Evolutionary conservation across 306 rosid species (phyloP).

Genomic region (Cucurbita moschata): DNA sequence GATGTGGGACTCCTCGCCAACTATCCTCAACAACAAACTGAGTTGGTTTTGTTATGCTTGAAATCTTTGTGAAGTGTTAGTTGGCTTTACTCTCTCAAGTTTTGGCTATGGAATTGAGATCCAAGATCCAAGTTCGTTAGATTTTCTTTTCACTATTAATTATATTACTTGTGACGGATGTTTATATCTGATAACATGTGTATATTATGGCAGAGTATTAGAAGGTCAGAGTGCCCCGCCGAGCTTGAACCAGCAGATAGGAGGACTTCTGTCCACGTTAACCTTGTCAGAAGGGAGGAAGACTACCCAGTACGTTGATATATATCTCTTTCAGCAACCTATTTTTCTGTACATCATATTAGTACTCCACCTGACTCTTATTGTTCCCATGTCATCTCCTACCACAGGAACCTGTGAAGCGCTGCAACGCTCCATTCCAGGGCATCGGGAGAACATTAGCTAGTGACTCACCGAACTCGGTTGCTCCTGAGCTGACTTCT

Average conservation of each 20-base stretch:
- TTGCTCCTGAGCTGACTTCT: constrained; percentile 20
- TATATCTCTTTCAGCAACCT: neutral
- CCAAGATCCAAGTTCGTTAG: neutral
- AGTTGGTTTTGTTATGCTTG: neutral
- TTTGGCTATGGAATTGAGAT: neutral
- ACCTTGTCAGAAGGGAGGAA: constrained; percentile 49
- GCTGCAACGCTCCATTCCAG: constrained; percentile 31
- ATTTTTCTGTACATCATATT: neutral
- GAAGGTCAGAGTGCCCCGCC: constrained; percentile 64
- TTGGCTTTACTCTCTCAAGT: neutral
- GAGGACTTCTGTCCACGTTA: constrained; percentile 54
- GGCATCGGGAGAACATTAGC: constrained; percentile 91
- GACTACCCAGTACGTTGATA: constrained; percentile 49
- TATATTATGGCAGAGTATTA: constrained; percentile 59
- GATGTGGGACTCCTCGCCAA: too few species aligned
- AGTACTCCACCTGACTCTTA: neutral
- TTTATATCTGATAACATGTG: neutral
- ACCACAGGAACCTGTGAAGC: constrained; percentile 58
- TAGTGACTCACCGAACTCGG: constrained; percentile 24
- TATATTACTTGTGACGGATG: neutral
- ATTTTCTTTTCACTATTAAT: neutral
- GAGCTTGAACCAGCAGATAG: constrained; percentile 65
- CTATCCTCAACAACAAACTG: neutral
- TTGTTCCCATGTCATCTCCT: neutral
- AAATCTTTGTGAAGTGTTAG: neutral